A percentile compares a stretch with the other conserved stretches of the same genome.
Evolutionary conservation across 2,329 filamentous ascomycete genomes (phyloP).

Genomic region (Cercospora sp.): DNA sequence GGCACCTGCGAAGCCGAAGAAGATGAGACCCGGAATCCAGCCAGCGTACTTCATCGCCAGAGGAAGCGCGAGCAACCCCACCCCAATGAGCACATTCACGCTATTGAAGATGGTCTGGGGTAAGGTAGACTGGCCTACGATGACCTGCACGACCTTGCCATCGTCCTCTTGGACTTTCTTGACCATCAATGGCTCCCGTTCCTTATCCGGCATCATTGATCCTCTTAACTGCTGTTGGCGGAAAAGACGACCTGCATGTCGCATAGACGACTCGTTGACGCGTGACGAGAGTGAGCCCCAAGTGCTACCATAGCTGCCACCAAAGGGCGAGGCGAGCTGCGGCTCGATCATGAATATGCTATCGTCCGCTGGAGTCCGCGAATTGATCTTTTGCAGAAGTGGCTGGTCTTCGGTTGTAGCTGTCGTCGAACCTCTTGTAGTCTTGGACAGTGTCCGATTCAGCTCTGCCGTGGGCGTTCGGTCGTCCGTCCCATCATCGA

Average conservation of each 20-base stretch:
- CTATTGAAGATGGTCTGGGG: slow-evolving; percentile 97
- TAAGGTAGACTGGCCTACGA: slow-evolving; percentile 91
- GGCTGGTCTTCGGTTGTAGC: slow-evolving; percentile 31
- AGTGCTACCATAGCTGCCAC: slow-evolving; percentile 68
- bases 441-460: slow-evolving; percentile 19
- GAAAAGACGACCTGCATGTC: slow-evolving; percentile 56
- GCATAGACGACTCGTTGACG: slow-evolving; percentile 57
- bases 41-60: slow-evolving; percentile 84
- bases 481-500: slow-evolving; percentile 30
- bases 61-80: slow-evolving; percentile 85
- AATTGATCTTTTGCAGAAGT: slow-evolving; percentile 31
- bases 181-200: slow-evolving; percentile 73
- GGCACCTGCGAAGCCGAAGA: slow-evolving; percentile 70
- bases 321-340: slow-evolving; percentile 64
- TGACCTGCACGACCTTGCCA: slow-evolving; percentile 77
- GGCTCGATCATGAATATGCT: slow-evolving; percentile 53
- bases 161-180: slow-evolving; percentile 84
- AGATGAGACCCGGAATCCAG: slow-evolving; percentile 78
- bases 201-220: slow-evolving; percentile 46
- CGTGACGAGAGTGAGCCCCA: slow-evolving; percentile 61
- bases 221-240: slow-evolving; percentile 49
- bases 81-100: slow-evolving; percentile 86
- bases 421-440: slow-evolving; percentile 6
- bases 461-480: slow-evolving; percentile 34
- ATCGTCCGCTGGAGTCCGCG: slow-evolving; percentile 37